Evolutionary conservation across 2,329 filamentous ascomycete genomes (phyloP), one percentile per base, ranked within the genome.

Genomic region (Fusarium sp.): DNA sequence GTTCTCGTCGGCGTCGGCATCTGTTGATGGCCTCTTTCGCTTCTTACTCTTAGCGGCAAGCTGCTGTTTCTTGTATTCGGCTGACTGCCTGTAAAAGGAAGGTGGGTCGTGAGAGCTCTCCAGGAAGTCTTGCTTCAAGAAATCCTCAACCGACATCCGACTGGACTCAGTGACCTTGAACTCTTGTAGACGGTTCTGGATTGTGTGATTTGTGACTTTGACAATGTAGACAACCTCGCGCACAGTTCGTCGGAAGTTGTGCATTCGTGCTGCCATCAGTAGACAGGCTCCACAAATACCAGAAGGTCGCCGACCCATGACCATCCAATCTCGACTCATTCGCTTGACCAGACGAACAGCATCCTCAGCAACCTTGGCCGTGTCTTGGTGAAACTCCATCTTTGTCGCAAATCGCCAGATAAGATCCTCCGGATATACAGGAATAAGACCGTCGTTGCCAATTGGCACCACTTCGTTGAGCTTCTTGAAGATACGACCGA

Each of bases 261-360:
- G 97, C 92, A 98, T 98, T 56, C 96, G 92, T 12, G 96, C 95
- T 10, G 96, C 96, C 80, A 99, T 91, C 67, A 99, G 93, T 50
- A 99, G 88, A 73, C 95, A 97, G 15, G 96, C 96, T 68, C 96
- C 96, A 80, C 95, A 98, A 59, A 98, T 91, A 73, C 96, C 96
- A 10, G 95, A 95, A 18, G 96, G 96, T 42, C 96, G 91, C 77
- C 96, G 92, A 75, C 96, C 96, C 79, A 95, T 94, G 49, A 95
- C 92, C 89, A 99, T 98, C 95, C 96, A 98, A 82, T 99, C 96
- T 58, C 93, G 88, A 72, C 93, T 95, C 96, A 99, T 98, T 68
- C 96, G 91, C 80, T 92, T 91, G 60, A 97, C 91, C 56, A 99
- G 92, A 59, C 92, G 90, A 60, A 95, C 91, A 10, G 96, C 96